Conservation (phyloP, 148 eudicot species). For the Selenicereus undatus region DNA sequence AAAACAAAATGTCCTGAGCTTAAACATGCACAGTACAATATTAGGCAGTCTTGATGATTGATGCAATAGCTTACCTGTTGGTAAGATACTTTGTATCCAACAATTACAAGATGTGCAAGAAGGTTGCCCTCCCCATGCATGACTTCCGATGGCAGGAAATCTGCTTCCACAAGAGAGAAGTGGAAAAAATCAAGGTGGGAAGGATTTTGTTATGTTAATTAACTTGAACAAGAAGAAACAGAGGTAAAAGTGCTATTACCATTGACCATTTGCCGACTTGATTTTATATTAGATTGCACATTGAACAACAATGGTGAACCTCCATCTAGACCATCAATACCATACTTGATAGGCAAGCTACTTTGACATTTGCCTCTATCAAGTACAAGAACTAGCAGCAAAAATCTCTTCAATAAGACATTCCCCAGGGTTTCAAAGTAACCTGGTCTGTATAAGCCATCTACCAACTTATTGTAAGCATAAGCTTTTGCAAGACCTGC, state of each 20-base stretch:
- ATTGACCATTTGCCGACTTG: conserved; percentile 69
- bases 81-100: conserved; percentile 84
- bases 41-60: background rate
- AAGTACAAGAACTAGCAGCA: conserved; percentile 81
- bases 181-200: conserved; percentile 18
- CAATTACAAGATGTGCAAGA: conserved; percentile 74
- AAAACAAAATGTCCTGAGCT: background rate
- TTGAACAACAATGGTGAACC: conserved; percentile 91
- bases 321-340: conserved; percentile 96
- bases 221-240: conserved; percentile 14
- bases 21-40: conserved; percentile 1
- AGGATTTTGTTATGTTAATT: conserved; percentile 5
- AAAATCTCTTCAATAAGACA: conserved; percentile 76
- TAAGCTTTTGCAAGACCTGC: conserved; percentile 66
- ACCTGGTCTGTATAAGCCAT: conserved; percentile 90
- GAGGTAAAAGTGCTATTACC: conserved; percentile 36
- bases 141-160: conserved; percentile 73
- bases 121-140: conserved; percentile 98
- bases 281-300: conserved; percentile 54
- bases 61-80: conserved; percentile 56
- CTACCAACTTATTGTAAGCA: conserved; percentile 88
- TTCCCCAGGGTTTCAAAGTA: conserved; percentile 78
- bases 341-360: conserved; percentile 77
- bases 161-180: conserved; percentile 32
- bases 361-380: conserved; percentile 79